phyloP scores from a whole-genome alignment of 805 yeast genomes.

The Nakazawaea ishiwadae region DNA sequence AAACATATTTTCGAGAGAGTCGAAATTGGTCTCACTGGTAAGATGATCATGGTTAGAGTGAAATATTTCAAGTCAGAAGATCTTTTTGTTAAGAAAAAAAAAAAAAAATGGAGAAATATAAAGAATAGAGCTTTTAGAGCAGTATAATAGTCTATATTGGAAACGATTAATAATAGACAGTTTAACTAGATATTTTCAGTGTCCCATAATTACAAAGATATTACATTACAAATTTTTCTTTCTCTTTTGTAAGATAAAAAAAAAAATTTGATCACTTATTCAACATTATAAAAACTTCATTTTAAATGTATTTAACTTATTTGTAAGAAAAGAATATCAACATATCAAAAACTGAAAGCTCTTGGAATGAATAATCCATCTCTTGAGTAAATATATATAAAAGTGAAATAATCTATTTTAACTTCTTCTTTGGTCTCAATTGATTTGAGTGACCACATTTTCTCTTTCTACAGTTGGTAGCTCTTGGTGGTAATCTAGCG shows the following conservation, averaged over 20 bases:
- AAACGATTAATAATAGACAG: no score
- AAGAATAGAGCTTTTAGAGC: no score
- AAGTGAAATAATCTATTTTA: constrained; percentile 65
- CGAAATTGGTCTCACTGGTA: neutral
- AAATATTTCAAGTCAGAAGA: no score
- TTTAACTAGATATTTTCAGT: no score
- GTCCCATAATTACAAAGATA: no score
- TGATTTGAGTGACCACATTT: constrained; percentile 99
- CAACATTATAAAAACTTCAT: neutral
- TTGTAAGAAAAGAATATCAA: neutral
- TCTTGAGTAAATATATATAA: neutral
- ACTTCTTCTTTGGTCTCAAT: constrained; percentile 99
- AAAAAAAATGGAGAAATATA: no score
- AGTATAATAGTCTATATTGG: no score
- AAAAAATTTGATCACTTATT: no score
- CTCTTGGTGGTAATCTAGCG: constrained; percentile 99
- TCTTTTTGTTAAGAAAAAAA: no score
- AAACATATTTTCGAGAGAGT: neutral
- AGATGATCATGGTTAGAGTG: neutral
- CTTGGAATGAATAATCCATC: neutral
- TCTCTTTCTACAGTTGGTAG: constrained; percentile 99
- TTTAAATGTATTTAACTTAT: neutral
- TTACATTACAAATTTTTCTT: no score
- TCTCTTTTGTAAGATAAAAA: no score
- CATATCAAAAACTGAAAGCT: neutral